Base-by-base conservation (phyloP, 1,284 basidiomycete genomes). In the Pyrrhoderma lamaoense region DNA sequence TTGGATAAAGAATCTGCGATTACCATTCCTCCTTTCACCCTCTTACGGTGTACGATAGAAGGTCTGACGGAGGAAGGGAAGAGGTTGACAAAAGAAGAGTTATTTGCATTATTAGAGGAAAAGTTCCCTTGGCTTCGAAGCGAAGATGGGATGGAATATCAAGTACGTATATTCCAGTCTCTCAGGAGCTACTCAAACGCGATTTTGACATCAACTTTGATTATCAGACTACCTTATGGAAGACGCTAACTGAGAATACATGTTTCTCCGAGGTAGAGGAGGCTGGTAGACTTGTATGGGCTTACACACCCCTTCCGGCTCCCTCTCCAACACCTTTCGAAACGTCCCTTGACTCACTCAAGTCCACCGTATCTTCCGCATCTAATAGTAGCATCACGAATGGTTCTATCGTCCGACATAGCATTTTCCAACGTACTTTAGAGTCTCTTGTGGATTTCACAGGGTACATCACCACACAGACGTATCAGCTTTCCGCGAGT, bases 381-480 rank as follows among this genome's bases (percentile, higher is more conserved):
- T 57, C 52, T 58, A 56, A n/a, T 62, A 58, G 22, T 27, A 27
- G 16, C 38, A 53, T 23, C 42, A 40, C 27, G 7, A 40, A 40
- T 14, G 61, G 39, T 65, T 61, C 52, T 35, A 13, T 18, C 16
- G 18, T n/a, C 16, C 57, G 59, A 60, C 38, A 16, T 7, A 57
- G 57, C 19, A 57, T 63, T 11, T 70, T 69, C 61, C 77, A 81
- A 58, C 72, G 76, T 58, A 77, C 78, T 2, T 62, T 82, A 19
- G 73, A 83, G 57, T 61, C 78, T 0, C 67, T 84, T 37, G 71
- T 77, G 1, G 78, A 82, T 56, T 74, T 85, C 56, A 85, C 81
- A 1, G 82, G 81, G 3, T 84, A 82, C 63, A 71, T 86, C 58
- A 77, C 77, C 44, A 72, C 78, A 7, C 78, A 82, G 55, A 72